Conservation (phyloP, 306 rosid species). For the Quercus variabilis region DNA sequence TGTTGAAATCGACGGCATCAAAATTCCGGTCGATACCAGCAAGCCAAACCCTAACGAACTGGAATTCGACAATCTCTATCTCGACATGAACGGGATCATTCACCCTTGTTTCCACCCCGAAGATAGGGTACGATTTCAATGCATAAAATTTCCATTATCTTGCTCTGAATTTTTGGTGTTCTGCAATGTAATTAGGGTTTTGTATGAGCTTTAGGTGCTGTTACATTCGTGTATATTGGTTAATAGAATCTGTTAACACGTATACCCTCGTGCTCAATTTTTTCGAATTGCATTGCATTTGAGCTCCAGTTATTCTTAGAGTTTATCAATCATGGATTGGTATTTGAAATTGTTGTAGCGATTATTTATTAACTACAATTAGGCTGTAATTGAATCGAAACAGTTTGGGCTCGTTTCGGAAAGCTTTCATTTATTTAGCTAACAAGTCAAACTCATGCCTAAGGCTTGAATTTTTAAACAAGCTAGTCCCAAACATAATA, state of each 20-base stretch:
- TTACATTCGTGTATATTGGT: neutral
- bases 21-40: conserved; percentile 84
- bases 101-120: conserved; percentile 99
- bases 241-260: neutral
- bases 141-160: neutral
- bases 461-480: too few relatives aligned
- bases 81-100: conserved; percentile 94
- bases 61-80: conserved; percentile 90
- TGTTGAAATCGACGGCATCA: conserved; percentile 65
- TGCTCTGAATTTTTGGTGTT: neutral
- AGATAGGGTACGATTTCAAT: conserved; percentile 58
- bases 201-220: neutral
- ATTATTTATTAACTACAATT: neutral
- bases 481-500: too few relatives aligned
- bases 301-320: neutral
- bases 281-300: neutral
- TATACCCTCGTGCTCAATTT: neutral
- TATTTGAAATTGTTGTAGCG: neutral
- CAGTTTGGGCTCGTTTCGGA: too few relatives aligned
- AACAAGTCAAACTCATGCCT: too few relatives aligned
- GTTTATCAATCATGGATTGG: neutral
- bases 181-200: neutral
- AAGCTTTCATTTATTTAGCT: too few relatives aligned
- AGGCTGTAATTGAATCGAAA: too few relatives aligned
- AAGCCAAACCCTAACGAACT: conserved; percentile 77